Conservation (phyloP, 148 eudicot species). For the Rhododendron griersonianum region DNA sequence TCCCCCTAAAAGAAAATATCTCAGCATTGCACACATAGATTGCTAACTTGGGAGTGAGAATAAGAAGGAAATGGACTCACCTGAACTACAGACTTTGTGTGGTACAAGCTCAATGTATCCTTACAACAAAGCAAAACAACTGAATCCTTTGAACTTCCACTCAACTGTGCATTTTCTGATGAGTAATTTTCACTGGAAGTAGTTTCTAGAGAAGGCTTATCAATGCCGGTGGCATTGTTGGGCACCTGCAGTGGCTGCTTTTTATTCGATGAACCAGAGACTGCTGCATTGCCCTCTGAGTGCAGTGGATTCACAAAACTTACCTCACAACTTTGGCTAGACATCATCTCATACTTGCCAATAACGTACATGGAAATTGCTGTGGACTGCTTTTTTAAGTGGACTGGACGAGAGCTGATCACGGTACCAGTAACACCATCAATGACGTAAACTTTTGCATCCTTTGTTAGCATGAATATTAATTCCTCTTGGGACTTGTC, state of each 20-base stretch:
- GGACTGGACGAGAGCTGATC: constrained; percentile 42
- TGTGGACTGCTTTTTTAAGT: constrained; percentile 41
- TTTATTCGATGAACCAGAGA: constrained; percentile 15
- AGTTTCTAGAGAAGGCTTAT: constrained; percentile 23
- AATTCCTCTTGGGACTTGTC: constrained; percentile 39
- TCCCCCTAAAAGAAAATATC: constrained; percentile 42
- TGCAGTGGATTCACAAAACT: neutral
- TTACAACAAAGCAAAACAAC: constrained; percentile 57
- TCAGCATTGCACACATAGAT: neutral
- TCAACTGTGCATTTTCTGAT: constrained; percentile 14
- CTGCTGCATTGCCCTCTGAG: constrained; percentile 30
- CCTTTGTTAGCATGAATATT: constrained; percentile 52
- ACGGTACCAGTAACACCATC: constrained; percentile 42
- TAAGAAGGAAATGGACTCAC: constrained; percentile 26
- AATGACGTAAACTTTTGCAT: constrained; percentile 48
- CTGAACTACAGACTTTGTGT: constrained; percentile 45
- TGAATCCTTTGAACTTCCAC: constrained; percentile 34
- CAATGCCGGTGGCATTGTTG: constrained; percentile 16
- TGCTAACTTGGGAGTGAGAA: neutral
- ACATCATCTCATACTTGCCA: constrained; percentile 47
- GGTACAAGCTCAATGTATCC: constrained; percentile 41
- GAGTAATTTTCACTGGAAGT: constrained; percentile 17
- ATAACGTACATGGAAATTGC: constrained; percentile 64
- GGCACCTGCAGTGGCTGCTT: constrained; percentile 22
- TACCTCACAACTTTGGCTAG: constrained; percentile 6